Base-by-base conservation (phyloP, 2,329 filamentous ascomycete species). In the Cercospora sojina region DNA sequence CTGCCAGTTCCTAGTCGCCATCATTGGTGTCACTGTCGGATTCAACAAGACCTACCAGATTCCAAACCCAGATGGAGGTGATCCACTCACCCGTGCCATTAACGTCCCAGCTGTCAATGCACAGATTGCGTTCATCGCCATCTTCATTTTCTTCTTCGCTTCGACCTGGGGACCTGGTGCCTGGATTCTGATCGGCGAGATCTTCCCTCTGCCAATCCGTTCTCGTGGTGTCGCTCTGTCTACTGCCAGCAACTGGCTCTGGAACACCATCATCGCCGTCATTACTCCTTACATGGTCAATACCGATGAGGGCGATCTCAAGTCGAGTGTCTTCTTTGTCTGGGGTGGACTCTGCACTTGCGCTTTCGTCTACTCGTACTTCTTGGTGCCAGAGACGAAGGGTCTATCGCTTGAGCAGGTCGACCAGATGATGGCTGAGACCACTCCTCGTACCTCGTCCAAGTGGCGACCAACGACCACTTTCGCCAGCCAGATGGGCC, bases 101-200 rank as follows among this genome's bases (percentile, higher is more conserved):
- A 79, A 79, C 73, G 67, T 73, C 62, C n/a, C 68, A 2, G 79
- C 83, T 8, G 80, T 84, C 72, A 82, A 79, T 66, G 87, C 90
- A 59, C 89, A 93, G 84, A 92, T 96, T 71, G 87, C 91, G 68
- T 95, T 96, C 83, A 95, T 95, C 77, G 90, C 89, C 82, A 89
- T 96, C 83, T 95, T 93, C 85, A 93, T 96, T 84, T 93, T 92
- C 86, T 94, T 90, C 85, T 96, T 96, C 79, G 92, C 92, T 67
- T 88, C 86, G 66, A 96, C 92, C 70, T 96, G 92, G 92, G 92
- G 92, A 62, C 91, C 92, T 6, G 90, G 83, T 64, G 85, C 84
- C 27, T 88, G 85, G 86, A 83, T 85, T 64, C 86, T 96, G 73
- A 93, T 95, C 75, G 92, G 92, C 77, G 92, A 97, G 83, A 90